Evolutionary conservation across 352 stramenopile species (phyloP).

Genomic region (Phytophthora idaei): DNA sequence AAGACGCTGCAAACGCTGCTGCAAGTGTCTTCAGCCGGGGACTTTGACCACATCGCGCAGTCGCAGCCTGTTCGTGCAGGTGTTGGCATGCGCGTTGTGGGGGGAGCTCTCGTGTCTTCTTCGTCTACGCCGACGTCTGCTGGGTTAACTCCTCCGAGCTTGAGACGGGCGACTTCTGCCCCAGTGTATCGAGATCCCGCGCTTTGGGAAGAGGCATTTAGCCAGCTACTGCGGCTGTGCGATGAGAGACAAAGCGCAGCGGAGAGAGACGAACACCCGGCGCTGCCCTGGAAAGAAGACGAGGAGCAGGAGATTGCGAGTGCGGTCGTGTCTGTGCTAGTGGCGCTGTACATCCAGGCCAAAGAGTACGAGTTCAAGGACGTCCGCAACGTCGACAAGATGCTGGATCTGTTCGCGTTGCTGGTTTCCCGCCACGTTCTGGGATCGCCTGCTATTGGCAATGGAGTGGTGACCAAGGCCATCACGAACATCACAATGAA

Average conservation of each 20-base stretch:
- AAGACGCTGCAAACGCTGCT: conserved; percentile 85
- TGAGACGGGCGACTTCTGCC: conserved; percentile 20
- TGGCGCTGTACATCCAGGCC: conserved; percentile 78
- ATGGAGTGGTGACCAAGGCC: conserved; percentile 36
- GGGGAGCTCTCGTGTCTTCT: conserved; percentile 76
- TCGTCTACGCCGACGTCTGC: conserved; percentile 31
- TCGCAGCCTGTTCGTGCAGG: conserved; percentile 80
- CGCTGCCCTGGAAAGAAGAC: conserved; percentile 57
- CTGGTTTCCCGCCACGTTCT: conserved; percentile 78
- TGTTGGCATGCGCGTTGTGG: conserved; percentile 91
- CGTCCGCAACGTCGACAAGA: conserved; percentile 57
- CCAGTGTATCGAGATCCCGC: conserved; percentile 49
- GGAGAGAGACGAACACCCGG: conserved; percentile 18
- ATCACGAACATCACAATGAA: conserved; percentile 79
- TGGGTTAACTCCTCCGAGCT: conserved; percentile 25
- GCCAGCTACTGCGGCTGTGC: conserved; percentile 61
- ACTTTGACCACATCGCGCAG: conserved; percentile 76
- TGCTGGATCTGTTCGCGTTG: conserved; percentile 69
- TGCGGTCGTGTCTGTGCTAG: conserved; percentile 70
- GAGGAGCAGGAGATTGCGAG: conserved; percentile 85
- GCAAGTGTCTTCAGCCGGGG: conserved; percentile 72
- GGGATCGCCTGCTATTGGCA: conserved; percentile 29
- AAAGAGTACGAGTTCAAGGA: conserved; percentile 81
- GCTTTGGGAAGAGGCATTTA: conserved; percentile 77
- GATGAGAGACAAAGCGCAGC: conserved; percentile 45